A percentile compares a stretch with the other conserved stretches of the same genome.
Evolutionary conservation across 2,329 filamentous ascomycete species (phyloP).

Genomic region (Aureobasidium sp.): DNA sequence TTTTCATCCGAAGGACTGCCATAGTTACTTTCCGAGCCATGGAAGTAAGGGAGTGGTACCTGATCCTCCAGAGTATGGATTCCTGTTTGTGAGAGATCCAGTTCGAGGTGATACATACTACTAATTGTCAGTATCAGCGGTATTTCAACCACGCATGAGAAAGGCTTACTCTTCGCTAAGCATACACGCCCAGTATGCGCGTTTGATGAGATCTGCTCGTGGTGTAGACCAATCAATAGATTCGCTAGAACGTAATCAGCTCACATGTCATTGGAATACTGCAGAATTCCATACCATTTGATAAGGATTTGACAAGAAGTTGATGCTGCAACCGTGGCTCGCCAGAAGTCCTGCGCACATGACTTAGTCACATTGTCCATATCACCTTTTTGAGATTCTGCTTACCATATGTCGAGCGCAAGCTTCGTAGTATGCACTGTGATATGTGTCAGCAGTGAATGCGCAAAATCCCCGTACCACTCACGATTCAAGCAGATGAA

Average conservation of each 20-base stretch:
- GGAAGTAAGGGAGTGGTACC: constrained; percentile 48
- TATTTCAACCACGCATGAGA: neutral
- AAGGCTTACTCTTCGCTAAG: constrained; percentile 43
- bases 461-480: constrained; percentile 15
- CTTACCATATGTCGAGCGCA: constrained; percentile 44
- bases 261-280: constrained; percentile 19
- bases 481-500: constrained; percentile 48
- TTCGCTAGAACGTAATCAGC: constrained; percentile 14
- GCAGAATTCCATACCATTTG: constrained; percentile 35
- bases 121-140: constrained; percentile 3
- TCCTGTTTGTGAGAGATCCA: constrained; percentile 49
- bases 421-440: constrained; percentile 45
- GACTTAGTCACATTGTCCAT: neutral
- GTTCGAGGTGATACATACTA: constrained; percentile 48
- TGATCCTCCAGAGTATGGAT: constrained; percentile 44
- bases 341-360: constrained; percentile 43
- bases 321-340: constrained; percentile 47
- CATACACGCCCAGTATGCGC: constrained; percentile 50
- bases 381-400: neutral
- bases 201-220: constrained; percentile 44
- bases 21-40: constrained; percentile 30
- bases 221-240: constrained; percentile 38
- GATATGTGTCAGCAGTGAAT: neutral
- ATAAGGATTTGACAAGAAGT: constrained; percentile 49
- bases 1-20: constrained; percentile 40